Evolutionary conservation across 2,329 filamentous ascomycete species (phyloP).

Genomic region (Epichloe baconii): DNA sequence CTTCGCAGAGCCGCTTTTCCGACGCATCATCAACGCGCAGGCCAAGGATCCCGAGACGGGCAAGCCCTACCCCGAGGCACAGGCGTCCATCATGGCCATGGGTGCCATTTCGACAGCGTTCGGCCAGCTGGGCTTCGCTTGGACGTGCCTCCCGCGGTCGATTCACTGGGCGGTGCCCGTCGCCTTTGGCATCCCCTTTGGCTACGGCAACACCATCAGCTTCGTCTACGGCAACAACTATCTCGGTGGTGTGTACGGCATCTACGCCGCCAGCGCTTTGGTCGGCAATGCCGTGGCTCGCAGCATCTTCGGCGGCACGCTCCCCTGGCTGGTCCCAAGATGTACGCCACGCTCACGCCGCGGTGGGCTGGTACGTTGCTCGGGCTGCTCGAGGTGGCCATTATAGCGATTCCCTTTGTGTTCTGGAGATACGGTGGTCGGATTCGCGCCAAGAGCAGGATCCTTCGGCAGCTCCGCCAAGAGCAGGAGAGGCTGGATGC

Average conservation of each 20-base stretch:
- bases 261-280: slow-evolving; percentile 70
- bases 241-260: slow-evolving; percentile 63
- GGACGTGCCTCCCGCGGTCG: slow-evolving; percentile 65
- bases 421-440: slow-evolving; percentile 53
- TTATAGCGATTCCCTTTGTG: slow-evolving; percentile 68
- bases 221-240: slow-evolving; percentile 81
- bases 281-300: slow-evolving; percentile 68
- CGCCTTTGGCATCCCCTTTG: slow-evolving; percentile 67
- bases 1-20: slow-evolving; percentile 55
- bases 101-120: slow-evolving; percentile 60
- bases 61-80: slow-evolving; percentile 62
- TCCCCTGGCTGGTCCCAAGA: slow-evolving; percentile 59
- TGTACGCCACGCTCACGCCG: slow-evolving; percentile 57
- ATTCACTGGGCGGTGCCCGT: slow-evolving; percentile 79
- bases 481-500: slow-evolving; percentile 26
- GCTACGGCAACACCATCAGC: slow-evolving; percentile 59
- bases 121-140: slow-evolving; percentile 77
- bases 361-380: slow-evolving; percentile 71
- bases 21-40: slow-evolving; percentile 66
- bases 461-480: slow-evolving; percentile 31
- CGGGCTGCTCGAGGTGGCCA: slow-evolving; percentile 55
- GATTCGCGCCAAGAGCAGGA: slow-evolving; percentile 38
- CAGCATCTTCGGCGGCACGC: slow-evolving; percentile 58
- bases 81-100: slow-evolving; percentile 67
- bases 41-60: slow-evolving; percentile 63